Conservation (phyloP, 176 grass and related monocot species). For the Rhynchospora tenuis region DNA sequence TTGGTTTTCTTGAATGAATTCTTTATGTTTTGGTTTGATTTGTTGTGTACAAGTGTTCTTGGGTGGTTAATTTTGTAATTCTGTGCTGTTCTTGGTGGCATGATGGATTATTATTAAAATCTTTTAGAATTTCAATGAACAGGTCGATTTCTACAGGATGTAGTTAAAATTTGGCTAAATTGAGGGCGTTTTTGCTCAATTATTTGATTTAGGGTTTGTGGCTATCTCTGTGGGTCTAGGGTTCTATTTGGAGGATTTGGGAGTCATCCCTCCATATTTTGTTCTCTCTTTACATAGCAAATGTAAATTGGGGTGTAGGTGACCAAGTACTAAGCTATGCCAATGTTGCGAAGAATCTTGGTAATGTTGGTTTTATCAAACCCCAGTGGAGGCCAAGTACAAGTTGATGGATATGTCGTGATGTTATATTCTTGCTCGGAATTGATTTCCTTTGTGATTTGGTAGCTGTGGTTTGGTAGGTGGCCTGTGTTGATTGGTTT, state of each 20-base stretch:
- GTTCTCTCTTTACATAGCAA: not conserved
- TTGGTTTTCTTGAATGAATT: not conserved
- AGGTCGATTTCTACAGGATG: not conserved
- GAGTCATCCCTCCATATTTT: not conserved
- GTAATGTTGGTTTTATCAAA: not conserved
- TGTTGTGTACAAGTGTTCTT: not conserved
- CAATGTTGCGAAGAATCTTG: not conserved
- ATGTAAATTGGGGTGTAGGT: not conserved
- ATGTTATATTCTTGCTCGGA: not conserved
- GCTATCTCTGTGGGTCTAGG: not conserved
- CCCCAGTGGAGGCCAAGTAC: no score
- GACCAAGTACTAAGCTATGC: not conserved
- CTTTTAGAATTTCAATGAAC: not conserved
- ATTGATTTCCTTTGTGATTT: not conserved
- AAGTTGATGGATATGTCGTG: not conserved
- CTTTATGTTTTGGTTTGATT: conserved; percentile 26
- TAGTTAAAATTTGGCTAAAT: not conserved
- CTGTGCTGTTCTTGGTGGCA: not conserved
- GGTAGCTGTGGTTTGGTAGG: not conserved
- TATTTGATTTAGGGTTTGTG: not conserved
- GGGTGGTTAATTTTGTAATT: not conserved
- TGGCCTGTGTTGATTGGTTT: not conserved
- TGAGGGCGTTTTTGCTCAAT: not conserved
- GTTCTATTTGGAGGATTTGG: not conserved
- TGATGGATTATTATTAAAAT: not conserved